These are phyloP conservation scores for Nigrospora sphaerica DNA, from an alignment of 2,329 filamentous ascomycete species.

Conservation along the genomic window DNA sequence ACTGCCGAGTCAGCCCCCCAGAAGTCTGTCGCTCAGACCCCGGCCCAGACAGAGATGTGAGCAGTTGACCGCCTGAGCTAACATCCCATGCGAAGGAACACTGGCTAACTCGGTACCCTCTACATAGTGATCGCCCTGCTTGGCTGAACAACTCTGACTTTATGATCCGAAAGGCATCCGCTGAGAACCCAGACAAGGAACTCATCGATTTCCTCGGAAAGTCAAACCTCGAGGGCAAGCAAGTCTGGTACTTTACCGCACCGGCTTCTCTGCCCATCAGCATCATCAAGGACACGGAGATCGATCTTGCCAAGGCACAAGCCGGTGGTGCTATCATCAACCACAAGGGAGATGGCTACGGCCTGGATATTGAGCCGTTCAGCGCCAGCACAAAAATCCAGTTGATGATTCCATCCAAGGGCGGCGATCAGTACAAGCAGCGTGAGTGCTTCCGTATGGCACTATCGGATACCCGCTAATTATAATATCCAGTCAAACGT, in stretches of 20 bases:
- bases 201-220: conserved; percentile 49
- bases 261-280: conserved; percentile 64
- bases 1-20: conserved; percentile 8
- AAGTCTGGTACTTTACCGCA: conserved; percentile 75
- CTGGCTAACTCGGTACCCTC: background rate
- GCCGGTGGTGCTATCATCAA: conserved; percentile 49
- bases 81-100: no score
- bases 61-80: background rate
- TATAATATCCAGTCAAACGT: conserved; percentile 28
- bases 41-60: conserved; percentile 14
- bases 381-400: conserved; percentile 46
- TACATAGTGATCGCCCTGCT: conserved; percentile 19
- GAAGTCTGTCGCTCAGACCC: conserved; percentile 5
- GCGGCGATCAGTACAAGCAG: conserved; percentile 45
- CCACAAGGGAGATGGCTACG: conserved; percentile 58
- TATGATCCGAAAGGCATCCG: conserved; percentile 40
- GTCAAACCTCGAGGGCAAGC: conserved; percentile 58
- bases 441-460: conserved; percentile 32
- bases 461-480: background rate
- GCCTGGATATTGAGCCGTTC: conserved; percentile 45
- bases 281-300: conserved; percentile 56
- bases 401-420: conserved; percentile 52
- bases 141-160: conserved; percentile 46
- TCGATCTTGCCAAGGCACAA: conserved; percentile 48
- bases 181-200: conserved; percentile 34